Conservation (phyloP, 805 yeast genomes). For the Scheffersomyces amazonensis region DNA sequence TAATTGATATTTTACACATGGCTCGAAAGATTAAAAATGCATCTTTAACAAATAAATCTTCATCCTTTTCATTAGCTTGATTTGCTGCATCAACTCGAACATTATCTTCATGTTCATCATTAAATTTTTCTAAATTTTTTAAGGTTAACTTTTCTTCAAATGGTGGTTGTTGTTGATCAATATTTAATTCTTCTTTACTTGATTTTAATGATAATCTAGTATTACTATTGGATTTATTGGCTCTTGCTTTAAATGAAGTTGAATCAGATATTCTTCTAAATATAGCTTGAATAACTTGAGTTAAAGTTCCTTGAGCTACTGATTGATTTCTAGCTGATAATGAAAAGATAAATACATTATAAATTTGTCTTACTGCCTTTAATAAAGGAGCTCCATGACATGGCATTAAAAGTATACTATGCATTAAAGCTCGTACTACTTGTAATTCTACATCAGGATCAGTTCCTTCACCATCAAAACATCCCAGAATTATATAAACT, state of each 20-base stretch:
- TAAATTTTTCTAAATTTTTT: slow-evolving; percentile 55
- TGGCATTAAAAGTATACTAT: slow-evolving; percentile 79
- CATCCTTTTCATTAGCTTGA: slow-evolving; percentile 48
- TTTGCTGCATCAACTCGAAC: slow-evolving; percentile 49
- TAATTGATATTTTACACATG: slow-evolving; percentile 89
- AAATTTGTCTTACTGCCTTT: slow-evolving; percentile 89
- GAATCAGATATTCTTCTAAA: slow-evolving; percentile 61
- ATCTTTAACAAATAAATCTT: slow-evolving; percentile 76
- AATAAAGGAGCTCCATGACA: slow-evolving; percentile 88
- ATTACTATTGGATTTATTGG: slow-evolving; percentile 13
- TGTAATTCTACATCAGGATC: slow-evolving; percentile 88
- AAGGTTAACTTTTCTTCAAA: slow-evolving; percentile 47
- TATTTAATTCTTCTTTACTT: slow-evolving; percentile 21
- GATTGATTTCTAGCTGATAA: slow-evolving; percentile 81
- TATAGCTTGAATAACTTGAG: slow-evolving; percentile 83
- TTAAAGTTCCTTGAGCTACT: slow-evolving; percentile 90
- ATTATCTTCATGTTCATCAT: slow-evolving; percentile 49
- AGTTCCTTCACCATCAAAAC: slow-evolving; percentile 90
- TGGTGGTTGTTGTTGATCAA: slow-evolving; percentile 6
- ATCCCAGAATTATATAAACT: slow-evolving; percentile 76
- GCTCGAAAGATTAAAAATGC: slow-evolving; percentile 92
- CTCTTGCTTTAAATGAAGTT: slow-evolving; percentile 41
- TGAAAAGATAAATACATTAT: slow-evolving; percentile 86
- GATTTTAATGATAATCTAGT: slow-evolving; percentile 18
- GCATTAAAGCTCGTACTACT: slow-evolving; percentile 86